Conservation (phyloP, 495 filamentous ascomycete genomes). For the Aspergillus bridgeri region DNA sequence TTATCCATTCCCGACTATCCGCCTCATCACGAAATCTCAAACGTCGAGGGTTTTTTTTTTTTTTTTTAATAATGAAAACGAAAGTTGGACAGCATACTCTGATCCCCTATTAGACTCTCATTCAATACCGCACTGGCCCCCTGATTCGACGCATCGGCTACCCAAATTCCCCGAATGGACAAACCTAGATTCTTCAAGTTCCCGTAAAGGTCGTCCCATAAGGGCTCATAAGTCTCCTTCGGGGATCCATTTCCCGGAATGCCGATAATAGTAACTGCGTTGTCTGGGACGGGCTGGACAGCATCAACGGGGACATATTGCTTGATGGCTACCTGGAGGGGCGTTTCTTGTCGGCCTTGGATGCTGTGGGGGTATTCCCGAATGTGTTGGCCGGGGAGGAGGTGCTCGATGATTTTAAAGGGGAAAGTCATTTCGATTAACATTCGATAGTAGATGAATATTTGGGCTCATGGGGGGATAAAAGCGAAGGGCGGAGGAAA, state of each 20-base stretch:
- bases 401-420: conserved; percentile 45
- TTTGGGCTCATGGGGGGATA: neutral
- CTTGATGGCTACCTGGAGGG: conserved; percentile 60
- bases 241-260: conserved; percentile 57
- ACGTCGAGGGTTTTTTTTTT: no score
- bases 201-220: conserved; percentile 64
- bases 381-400: conserved; percentile 52
- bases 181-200: conserved; percentile 40
- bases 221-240: conserved; percentile 71
- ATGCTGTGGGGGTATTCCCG: conserved; percentile 53
- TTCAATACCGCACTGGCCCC: conserved; percentile 67
- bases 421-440: conserved; percentile 4
- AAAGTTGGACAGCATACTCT: conserved; percentile 43
- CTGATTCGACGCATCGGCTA: conserved; percentile 67
- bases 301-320: conserved; percentile 64
- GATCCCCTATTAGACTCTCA: conserved; percentile 59
- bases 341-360: conserved; percentile 41
- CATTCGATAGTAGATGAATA: neutral
- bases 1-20: no score
- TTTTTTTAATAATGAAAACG: neutral
- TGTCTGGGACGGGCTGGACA: conserved; percentile 49
- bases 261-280: conserved; percentile 63
- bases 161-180: conserved; percentile 66
- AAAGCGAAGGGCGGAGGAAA: neutral
- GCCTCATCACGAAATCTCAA: no score